These are phyloP conservation scores for Vigna mungo DNA, from an alignment of 306 rosid species.

Conservation along the genomic window DNA sequence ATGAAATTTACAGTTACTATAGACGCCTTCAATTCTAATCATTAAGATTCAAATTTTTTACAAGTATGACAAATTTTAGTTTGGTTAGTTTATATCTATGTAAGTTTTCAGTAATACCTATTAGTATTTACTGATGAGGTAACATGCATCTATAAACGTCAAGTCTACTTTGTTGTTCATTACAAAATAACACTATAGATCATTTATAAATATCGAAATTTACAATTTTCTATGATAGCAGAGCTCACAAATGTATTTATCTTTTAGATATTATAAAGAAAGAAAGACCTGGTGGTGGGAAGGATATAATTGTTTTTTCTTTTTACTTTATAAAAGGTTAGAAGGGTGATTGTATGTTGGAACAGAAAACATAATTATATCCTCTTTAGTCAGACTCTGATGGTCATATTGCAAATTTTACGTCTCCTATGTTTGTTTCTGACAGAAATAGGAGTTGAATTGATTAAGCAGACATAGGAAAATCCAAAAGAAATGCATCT, in stretches of 20 bases:
- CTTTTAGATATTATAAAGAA: neutral
- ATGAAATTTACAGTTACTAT: neutral
- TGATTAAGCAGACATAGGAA: slow-evolving; percentile 10
- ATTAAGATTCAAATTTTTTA: neutral
- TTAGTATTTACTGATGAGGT: neutral
- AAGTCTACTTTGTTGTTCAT: neutral
- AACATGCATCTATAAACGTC: neutral
- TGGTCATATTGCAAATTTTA: slow-evolving; percentile 6
- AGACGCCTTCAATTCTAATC: neutral
- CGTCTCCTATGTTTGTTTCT: neutral
- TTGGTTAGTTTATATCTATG: neutral
- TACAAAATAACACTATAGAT: neutral
- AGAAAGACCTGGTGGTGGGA: neutral
- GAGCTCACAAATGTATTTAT: neutral
- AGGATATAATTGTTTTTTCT: neutral
- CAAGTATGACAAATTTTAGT: neutral
- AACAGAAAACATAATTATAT: slow-evolving; percentile 21
- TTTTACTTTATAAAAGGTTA: slow-evolving; percentile 11
- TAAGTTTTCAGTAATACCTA: neutral
- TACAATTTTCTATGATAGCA: neutral
- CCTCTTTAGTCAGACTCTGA: slow-evolving; percentile 12
- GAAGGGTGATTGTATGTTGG: slow-evolving; percentile 10
- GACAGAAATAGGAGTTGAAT: neutral
- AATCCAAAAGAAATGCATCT: slow-evolving; percentile 29
- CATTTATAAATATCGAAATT: neutral